phyloP scores from a whole-genome alignment of 2,329 filamentous ascomycete species.

The Laburnicola sp. region DNA sequence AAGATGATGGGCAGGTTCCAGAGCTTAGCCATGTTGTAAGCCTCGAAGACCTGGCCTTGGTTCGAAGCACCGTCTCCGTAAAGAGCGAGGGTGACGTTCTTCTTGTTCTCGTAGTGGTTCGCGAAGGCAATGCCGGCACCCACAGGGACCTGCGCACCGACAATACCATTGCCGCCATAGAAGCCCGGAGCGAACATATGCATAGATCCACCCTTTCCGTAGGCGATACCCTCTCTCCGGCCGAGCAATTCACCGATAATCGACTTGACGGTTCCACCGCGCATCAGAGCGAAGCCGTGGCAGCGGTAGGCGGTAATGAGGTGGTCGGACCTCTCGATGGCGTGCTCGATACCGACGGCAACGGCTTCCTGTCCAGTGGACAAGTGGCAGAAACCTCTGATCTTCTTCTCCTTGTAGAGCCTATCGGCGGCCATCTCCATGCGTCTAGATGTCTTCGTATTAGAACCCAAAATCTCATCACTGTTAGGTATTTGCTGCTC shows the following conservation, averaged over 20 bases:
- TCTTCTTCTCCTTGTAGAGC: conserved; percentile 99
- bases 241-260: conserved; percentile 97
- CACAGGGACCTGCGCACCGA: conserved; percentile 96
- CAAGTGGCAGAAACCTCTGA: conserved; percentile 98
- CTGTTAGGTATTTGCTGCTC: not conserved
- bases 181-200: conserved; percentile 99
- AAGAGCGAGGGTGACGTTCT: conserved; percentile 83
- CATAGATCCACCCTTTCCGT: conserved; percentile 99
- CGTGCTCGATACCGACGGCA: conserved; percentile 94
- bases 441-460: conserved; percentile 62
- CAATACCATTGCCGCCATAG: conserved; percentile 98
- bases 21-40: conserved; percentile 99
- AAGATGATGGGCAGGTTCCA: conserved; percentile 97
- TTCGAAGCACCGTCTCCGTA: conserved; percentile 99
- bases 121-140: conserved; percentile 96
- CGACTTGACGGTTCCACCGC: conserved; percentile 83
- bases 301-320: conserved; percentile 98
- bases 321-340: conserved; percentile 87
- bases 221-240: conserved; percentile 92
- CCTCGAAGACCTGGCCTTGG: conserved; percentile 99
- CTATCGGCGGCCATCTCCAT: conserved; percentile 99
- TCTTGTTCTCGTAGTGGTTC: conserved; percentile 87
- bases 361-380: conserved; percentile 98
- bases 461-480: conserved; percentile 4
- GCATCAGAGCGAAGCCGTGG: conserved; percentile 98